Percentiles rank a stretch among this genome's conserved stretches.
Conservation (phyloP, 371 early-diverging fungal species). For the Synchytrium microbalum region DNA sequence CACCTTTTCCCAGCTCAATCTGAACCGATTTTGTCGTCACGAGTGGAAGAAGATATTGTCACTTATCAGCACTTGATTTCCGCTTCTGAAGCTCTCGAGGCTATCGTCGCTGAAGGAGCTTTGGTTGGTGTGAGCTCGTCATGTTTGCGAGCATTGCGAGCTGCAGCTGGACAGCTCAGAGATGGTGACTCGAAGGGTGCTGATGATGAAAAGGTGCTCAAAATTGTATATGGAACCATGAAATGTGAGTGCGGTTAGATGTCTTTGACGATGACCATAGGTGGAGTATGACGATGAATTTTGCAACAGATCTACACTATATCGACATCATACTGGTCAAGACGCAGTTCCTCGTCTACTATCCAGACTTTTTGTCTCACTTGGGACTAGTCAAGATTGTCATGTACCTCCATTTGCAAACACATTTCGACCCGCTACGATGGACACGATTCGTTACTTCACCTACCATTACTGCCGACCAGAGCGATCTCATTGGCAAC, state of each 20-base stretch:
- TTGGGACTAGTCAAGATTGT: slow-evolving; percentile 37
- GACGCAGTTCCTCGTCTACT: slow-evolving; percentile 45
- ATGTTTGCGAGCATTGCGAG: slow-evolving; percentile 5
- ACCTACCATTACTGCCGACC: not conserved
- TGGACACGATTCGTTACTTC: not conserved
- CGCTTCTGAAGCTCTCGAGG: slow-evolving; percentile 40
- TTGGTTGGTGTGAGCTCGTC: slow-evolving; percentile 21
- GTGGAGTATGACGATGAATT: slow-evolving; percentile 31
- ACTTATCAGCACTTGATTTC: slow-evolving; percentile 18
- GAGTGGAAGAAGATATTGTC: not conserved
- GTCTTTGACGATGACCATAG: slow-evolving; percentile 16
- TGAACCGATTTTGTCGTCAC: not conserved
- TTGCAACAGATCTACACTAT: slow-evolving; percentile 32
- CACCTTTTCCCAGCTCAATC: not conserved
- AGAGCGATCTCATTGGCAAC: slow-evolving; percentile 20
- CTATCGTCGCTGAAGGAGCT: slow-evolving; percentile 36
- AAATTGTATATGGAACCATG: slow-evolving; percentile 81
- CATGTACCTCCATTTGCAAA: slow-evolving; percentile 37
- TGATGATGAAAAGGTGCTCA: slow-evolving; percentile 32
- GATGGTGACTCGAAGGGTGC: slow-evolving; percentile 10
- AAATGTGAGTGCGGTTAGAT: slow-evolving; percentile 55
- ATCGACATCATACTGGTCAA: slow-evolving; percentile 40
- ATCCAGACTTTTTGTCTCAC: slow-evolving; percentile 30
- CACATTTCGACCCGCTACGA: slow-evolving; percentile 26
- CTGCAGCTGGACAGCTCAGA: slow-evolving; percentile 5